These are phyloP conservation scores for Biancaea sappan DNA, from an alignment of 306 rosid species.

Conservation along the genomic window DNA sequence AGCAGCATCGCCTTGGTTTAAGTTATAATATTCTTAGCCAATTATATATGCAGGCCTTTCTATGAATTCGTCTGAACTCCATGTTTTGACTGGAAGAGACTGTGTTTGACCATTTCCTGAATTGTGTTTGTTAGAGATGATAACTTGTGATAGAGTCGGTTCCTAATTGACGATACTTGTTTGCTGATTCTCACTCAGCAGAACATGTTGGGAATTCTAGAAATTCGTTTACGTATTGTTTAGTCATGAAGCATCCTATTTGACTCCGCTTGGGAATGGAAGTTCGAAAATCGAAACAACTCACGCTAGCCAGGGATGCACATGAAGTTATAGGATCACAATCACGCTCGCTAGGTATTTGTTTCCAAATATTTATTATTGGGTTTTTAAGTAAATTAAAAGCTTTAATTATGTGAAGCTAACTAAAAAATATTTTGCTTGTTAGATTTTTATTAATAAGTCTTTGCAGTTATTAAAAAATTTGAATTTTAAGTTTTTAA, in stretches of 20 bases:
- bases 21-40: constrained; percentile 13
- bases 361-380: too few species aligned
- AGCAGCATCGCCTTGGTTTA: constrained; percentile 88
- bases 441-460: too few species aligned
- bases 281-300: too few species aligned
- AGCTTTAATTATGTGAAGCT: too few species aligned
- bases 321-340: too few species aligned
- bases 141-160: background rate
- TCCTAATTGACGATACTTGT: background rate
- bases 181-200: background rate
- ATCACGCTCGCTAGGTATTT: too few species aligned
- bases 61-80: constrained; percentile 28
- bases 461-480: too few species aligned
- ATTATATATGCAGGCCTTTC: constrained; percentile 31
- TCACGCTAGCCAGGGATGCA: too few species aligned
- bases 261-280: background rate
- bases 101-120: constrained; percentile 20
- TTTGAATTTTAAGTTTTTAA: too few species aligned
- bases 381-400: too few species aligned
- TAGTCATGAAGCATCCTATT: background rate
- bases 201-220: background rate
- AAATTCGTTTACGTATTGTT: background rate
- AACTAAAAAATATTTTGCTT: too few species aligned
- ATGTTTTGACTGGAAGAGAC: constrained; percentile 32
- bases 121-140: background rate